Evolutionary conservation across 164 flowering plant genomes (phyloP).

Genomic region (Malania oleifera): DNA sequence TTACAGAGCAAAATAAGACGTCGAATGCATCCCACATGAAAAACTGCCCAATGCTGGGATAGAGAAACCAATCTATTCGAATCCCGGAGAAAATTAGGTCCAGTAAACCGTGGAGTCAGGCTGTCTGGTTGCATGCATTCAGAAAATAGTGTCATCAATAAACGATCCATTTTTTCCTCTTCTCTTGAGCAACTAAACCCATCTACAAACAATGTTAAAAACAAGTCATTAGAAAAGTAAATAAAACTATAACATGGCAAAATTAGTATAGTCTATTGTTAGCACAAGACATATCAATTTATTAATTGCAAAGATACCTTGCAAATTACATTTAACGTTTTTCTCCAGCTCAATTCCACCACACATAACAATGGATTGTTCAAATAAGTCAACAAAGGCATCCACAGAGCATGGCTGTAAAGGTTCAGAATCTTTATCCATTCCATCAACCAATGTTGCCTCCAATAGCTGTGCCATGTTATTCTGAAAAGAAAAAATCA

Average conservation of each 20-base stretch:
- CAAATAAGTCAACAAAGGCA: conserved; percentile 38
- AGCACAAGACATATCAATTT: neutral
- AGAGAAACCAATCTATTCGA: conserved; percentile 37
- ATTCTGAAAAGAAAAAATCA: conserved; percentile 24
- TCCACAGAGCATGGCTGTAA: conserved; percentile 22
- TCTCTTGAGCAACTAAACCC: conserved; percentile 55
- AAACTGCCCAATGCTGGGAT: conserved; percentile 69
- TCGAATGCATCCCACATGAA: conserved; percentile 51
- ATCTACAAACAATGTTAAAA: conserved; percentile 13
- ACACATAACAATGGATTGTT: conserved; percentile 21
- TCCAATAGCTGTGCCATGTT: conserved; percentile 35
- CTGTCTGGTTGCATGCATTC: conserved; percentile 46
- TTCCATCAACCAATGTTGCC: conserved; percentile 28
- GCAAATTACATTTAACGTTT: conserved; percentile 39
- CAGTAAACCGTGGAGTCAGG: conserved; percentile 20
- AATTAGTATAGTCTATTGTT: neutral
- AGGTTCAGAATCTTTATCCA: conserved; percentile 36
- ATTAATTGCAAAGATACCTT: conserved; percentile 45
- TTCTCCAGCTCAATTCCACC: conserved; percentile 28
- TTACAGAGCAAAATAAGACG: conserved; percentile 55
- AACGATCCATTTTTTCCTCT: conserved; percentile 51
- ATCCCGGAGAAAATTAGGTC: conserved; percentile 28
- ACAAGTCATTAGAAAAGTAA: conserved; percentile 1
- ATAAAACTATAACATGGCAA: neutral
- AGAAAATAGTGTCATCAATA: conserved; percentile 54